Evolutionary conservation across 2,329 filamentous ascomycete genomes (phyloP).

Genomic region (Alternaria ethzedia): DNA sequence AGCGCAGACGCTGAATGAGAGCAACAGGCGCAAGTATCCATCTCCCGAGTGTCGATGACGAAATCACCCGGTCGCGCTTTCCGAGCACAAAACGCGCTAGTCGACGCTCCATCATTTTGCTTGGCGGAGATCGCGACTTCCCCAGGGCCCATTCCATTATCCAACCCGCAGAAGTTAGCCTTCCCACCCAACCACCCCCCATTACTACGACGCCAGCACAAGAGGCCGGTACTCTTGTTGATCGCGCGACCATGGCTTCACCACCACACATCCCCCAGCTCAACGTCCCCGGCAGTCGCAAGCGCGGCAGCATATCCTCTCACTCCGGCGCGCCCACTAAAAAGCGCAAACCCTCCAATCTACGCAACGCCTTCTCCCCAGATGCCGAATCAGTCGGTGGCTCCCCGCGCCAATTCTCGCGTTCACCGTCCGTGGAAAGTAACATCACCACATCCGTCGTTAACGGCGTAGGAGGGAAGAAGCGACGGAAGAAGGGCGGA

Average conservation of each 20-base stretch:
- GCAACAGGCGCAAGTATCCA: background rate
- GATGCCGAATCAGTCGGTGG: slow-evolving; percentile 56
- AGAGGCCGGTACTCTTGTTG: background rate
- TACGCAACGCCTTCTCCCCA: slow-evolving; percentile 81
- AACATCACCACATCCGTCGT: slow-evolving; percentile 60
- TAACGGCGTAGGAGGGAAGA: slow-evolving; percentile 60
- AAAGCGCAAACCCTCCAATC: slow-evolving; percentile 74
- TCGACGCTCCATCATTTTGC: slow-evolving; percentile 9
- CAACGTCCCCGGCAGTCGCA: slow-evolving; percentile 70
- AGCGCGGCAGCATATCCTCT: slow-evolving; percentile 64
- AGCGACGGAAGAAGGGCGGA: slow-evolving; percentile 57
- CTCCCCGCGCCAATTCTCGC: slow-evolving; percentile 59
- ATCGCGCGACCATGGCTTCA: slow-evolving; percentile 63
- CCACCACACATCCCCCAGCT: slow-evolving; percentile 60
- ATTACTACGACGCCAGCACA: background rate
- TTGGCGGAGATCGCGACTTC: slow-evolving; percentile 22
- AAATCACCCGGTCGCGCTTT: slow-evolving; percentile 25
- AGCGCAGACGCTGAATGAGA: slow-evolving; percentile 19
- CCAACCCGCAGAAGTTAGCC: background rate
- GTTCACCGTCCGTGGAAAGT: slow-evolving; percentile 70
- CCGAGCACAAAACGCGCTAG: slow-evolving; percentile 22
- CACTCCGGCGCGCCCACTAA: slow-evolving; percentile 57
- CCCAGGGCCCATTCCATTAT: background rate
- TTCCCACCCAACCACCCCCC: background rate
- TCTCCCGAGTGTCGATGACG: slow-evolving; percentile 30